Evolutionary conservation across 805 yeast species (phyloP), one percentile per base, ranked within the genome.

Genomic region (Schwanniomyces yamadae): DNA sequence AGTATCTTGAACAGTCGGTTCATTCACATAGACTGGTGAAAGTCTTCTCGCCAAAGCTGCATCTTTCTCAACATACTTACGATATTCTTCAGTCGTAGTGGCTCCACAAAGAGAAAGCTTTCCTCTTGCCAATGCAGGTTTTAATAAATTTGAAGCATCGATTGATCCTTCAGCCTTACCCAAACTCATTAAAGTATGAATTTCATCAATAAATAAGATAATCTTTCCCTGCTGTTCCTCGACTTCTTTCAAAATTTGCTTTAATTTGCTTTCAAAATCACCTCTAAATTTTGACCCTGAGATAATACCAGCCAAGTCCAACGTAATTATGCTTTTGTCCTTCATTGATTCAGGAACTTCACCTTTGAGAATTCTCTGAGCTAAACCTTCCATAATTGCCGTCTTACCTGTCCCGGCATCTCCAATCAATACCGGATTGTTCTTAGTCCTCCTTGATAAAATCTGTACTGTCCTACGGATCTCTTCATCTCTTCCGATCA

Each of bases 401-500:
- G 98, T 93, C 60, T 91, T 91, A 66, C 99, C 99, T 0, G 96
- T 95, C 64, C 99, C 99, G 1, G 99, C 99, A 48, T 85, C 80
- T 44, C 99, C 99, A 27, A 93, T 89, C 36, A 91, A 61, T 1
- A 93, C 95, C 0, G 99, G 99, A 54, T 91, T 91, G 59, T 93
- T 93, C 61, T 91, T 91, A 1, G 97, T 89, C 57, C 98, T 73
- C 49, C 99, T 71, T 1, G 96, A 87, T 29, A 91, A 65, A 31
- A 91, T 90, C 57, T 91, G 98, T 38, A 91, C 83, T 0, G 98
- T 91, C 40, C 99, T 71, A 40, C 91, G 75, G 38, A 91, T 93
- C 55, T 93, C 98, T 44, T 90, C 96, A 52, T 93, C 98, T 44
- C 98, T 73, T 3, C 99, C 99, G 52, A 91, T 93, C 15, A 93